Base-by-base conservation (phyloP, 2,329 filamentous ascomycete genomes). In the Lachnellula arida region DNA sequence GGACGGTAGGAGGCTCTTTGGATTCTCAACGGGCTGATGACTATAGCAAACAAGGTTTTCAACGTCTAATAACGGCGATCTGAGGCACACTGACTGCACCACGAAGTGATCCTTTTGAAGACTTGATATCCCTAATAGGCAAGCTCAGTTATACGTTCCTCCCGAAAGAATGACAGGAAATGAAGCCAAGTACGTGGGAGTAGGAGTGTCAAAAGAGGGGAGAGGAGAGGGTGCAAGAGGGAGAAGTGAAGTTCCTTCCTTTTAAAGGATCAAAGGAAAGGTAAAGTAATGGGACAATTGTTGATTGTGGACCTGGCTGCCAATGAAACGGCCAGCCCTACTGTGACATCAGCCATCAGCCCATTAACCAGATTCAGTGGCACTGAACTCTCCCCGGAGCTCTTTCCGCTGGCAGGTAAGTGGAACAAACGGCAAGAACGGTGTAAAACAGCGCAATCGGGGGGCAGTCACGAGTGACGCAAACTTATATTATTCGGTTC, bases 1-100 rank as follows among this genome's bases (percentile, higher is more conserved):
- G 51, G 25, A 44, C 15, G 40, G n/a, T 22, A 19, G 42, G 43
- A 46, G 6, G 50, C 34, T 28, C 19, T 22, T 55, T 54, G 53
- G 40, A 32, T 34, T 42, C 37, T 47, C 37, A 19, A 40, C 35
- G 19, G 49, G 56, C 50, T 60, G 61, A 60, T 15, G 35, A 51
- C 55, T 60, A 60, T 55, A 61, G 55, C 59, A 60, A 60, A 59
- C 47, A 47, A 60, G 50, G 58, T 56, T 62, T 58, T 65, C 58
- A 60, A 59, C 23, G 51, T 53, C 50, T 53, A 57, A 57, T 37
- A 46, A 55, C 57, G 50, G 51, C 49, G 53, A 56, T 57, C 48
- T 56, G 59, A 63, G 57, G 60, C 54, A 65, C 58, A 65, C 57
- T 59, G 57, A n/a, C n/a, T n/a, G n/a, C 54, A 62, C 57, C 56